Evolutionary conservation across 1,284 basidiomycete genomes (phyloP).

Genomic region (Malassezia sympodialis): DNA sequence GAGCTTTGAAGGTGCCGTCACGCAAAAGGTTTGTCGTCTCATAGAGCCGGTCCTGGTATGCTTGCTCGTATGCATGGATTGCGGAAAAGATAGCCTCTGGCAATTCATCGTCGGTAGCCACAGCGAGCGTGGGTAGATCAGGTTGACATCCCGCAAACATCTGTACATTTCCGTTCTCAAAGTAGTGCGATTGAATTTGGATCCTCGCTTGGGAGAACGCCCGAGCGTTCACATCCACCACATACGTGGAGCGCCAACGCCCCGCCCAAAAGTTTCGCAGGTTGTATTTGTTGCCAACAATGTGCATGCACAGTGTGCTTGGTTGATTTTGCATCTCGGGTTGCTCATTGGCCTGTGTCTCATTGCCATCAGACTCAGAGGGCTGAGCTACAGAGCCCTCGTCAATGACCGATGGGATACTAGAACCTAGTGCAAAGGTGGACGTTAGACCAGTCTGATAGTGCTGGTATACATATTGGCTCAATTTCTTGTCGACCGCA

Average conservation of each 20-base stretch:
- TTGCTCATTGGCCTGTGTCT: neutral
- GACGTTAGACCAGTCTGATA: slow-evolving; percentile 35
- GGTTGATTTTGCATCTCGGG: slow-evolving; percentile 3
- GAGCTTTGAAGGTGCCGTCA: slow-evolving; percentile 37
- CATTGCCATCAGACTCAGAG: neutral
- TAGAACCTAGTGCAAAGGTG: slow-evolving; percentile 22
- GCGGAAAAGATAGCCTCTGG: slow-evolving; percentile 3
- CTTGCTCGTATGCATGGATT: slow-evolving; percentile 31
- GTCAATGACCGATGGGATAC: neutral
- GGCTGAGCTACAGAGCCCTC: neutral
- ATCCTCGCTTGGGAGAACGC: slow-evolving; percentile 17
- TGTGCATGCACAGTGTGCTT: slow-evolving; percentile 20
- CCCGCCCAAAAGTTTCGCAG: slow-evolving; percentile 45
- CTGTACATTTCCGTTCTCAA: slow-evolving; percentile 47
- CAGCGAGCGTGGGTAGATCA: slow-evolving; percentile 14
- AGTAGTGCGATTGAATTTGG: slow-evolving; percentile 41
- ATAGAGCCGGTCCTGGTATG: slow-evolving; percentile 30
- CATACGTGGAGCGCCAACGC: slow-evolving; percentile 38
- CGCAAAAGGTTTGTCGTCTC: slow-evolving; percentile 25
- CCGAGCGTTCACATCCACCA: slow-evolving; percentile 15
- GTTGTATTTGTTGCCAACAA: slow-evolving; percentile 43
- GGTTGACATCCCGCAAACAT: slow-evolving; percentile 20
- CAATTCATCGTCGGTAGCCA: neutral
- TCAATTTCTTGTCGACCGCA: slow-evolving; percentile 25
- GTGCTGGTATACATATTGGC: slow-evolving; percentile 30